Conservation (phyloP, 2,329 filamentous ascomycete species). For the Pseudogymnoascus sp. region DNA sequence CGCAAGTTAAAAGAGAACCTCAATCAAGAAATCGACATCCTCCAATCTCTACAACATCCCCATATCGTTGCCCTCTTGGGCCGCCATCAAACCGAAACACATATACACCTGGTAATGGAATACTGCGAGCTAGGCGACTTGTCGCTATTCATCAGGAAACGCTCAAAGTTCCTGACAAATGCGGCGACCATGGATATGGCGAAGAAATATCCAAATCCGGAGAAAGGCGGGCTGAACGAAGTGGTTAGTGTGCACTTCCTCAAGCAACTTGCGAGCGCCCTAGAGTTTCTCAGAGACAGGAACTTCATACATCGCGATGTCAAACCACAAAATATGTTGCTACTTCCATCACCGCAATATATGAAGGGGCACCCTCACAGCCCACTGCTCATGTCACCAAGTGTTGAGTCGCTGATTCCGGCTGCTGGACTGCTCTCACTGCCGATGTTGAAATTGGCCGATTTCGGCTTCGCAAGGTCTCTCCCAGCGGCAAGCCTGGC, state of each 20-base stretch:
- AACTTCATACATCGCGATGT: conserved; percentile 95
- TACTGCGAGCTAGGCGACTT: conserved; percentile 94
- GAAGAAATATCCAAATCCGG: conserved; percentile 79
- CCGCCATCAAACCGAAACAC: conserved; percentile 75
- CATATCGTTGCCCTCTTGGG: conserved; percentile 96
- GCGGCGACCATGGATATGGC: conserved; percentile 84
- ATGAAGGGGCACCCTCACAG: conserved; percentile 52
- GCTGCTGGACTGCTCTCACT: conserved; percentile 73
- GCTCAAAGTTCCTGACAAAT: conserved; percentile 70
- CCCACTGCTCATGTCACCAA: conserved; percentile 67
- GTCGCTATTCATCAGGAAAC: conserved; percentile 92
- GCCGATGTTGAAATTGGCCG: conserved; percentile 94
- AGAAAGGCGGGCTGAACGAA: conserved; percentile 82
- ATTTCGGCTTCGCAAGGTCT: conserved; percentile 96
- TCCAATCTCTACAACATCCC: conserved; percentile 87
- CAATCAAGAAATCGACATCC: conserved; percentile 88
- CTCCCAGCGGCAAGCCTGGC: conserved; percentile 85
- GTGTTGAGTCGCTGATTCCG: conserved; percentile 72
- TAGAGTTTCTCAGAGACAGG: conserved; percentile 76
- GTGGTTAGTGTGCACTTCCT: conserved; percentile 94
- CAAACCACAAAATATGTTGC: conserved; percentile 90
- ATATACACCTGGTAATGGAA: conserved; percentile 98
- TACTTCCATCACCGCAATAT: conserved; percentile 74
- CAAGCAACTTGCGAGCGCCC: conserved; percentile 86
- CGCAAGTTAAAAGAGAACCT: conserved; percentile 96